Conservation (phyloP, 768 basidiomycete species). For the Leccinum longicurvipes region DNA sequence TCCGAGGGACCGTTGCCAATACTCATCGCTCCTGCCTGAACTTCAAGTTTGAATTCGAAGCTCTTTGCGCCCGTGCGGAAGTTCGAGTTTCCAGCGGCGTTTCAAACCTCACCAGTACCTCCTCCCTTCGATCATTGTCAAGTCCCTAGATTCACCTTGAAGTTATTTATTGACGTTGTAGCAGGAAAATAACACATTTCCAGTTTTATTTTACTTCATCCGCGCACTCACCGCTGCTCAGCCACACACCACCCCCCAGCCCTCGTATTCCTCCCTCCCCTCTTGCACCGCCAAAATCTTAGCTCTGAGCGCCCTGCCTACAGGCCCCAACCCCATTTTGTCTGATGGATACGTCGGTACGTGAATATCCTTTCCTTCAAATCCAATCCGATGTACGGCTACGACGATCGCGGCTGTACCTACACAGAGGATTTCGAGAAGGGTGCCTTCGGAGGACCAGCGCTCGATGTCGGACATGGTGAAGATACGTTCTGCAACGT, state of each 20-base stretch:
- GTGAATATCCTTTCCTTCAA: slow-evolving; percentile 56
- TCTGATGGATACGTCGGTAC: slow-evolving; percentile 50
- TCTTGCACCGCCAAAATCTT: slow-evolving; percentile 78
- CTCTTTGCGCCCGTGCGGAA: no score
- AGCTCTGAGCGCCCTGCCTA: slow-evolving; percentile 68
- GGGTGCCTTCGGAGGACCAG: slow-evolving; percentile 52
- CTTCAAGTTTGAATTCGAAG: no score
- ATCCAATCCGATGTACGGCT: slow-evolving; percentile 71
- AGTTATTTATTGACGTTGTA: no score
- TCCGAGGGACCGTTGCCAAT: no score
- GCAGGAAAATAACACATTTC: no score
- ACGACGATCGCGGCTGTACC: slow-evolving; percentile 83
- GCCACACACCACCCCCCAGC: slow-evolving; percentile 53
- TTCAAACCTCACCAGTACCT: no score
- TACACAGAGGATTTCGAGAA: slow-evolving; percentile 82
- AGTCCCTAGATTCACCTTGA: no score
- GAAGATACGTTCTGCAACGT: slow-evolving; percentile 57
- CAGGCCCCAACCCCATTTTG: slow-evolving; percentile 42
- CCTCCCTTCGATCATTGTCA: no score
- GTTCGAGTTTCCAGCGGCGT: no score
- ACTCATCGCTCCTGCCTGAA: no score
- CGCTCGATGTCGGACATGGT: slow-evolving; percentile 57
- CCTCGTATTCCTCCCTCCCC: slow-evolving; percentile 56
- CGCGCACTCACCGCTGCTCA: not conserved
- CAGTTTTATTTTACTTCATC: no score